Conservation (phyloP, 345 rosid genomes). For the Reutealis trisperma region DNA sequence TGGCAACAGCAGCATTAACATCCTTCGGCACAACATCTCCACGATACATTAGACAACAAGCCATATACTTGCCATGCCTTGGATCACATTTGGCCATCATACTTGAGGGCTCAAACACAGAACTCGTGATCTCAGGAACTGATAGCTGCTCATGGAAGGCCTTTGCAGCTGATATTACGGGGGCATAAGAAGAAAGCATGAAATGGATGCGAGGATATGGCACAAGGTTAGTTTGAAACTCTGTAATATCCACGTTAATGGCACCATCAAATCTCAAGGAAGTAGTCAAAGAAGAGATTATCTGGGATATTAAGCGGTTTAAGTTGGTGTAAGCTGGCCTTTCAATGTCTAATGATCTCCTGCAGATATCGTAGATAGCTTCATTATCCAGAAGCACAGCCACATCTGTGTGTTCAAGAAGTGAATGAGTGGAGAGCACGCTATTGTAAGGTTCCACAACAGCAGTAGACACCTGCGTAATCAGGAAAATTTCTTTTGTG, state of each 20-base stretch:
- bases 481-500: neutral
- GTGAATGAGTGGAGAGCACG: slow-evolving; percentile 80
- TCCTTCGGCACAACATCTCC: slow-evolving; percentile 86
- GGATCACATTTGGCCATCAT: slow-evolving; percentile 95
- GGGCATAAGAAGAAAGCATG: slow-evolving; percentile 88
- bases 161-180: slow-evolving; percentile 73
- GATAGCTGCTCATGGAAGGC: slow-evolving; percentile 83
- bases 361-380: slow-evolving; percentile 82
- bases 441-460: slow-evolving; percentile 88
- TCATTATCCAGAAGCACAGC: slow-evolving; percentile 78
- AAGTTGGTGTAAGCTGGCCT: slow-evolving; percentile 75
- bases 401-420: slow-evolving; percentile 83
- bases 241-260: slow-evolving; percentile 75
- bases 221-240: slow-evolving; percentile 82
- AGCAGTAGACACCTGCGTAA: slow-evolving; percentile 75
- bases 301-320: slow-evolving; percentile 75
- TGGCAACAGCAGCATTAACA: slow-evolving; percentile 73
- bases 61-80: slow-evolving; percentile 86
- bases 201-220: slow-evolving; percentile 86
- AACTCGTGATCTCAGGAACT: slow-evolving; percentile 72
- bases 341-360: slow-evolving; percentile 74
- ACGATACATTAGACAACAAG: slow-evolving; percentile 82
- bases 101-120: slow-evolving; percentile 77
- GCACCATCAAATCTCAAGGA: slow-evolving; percentile 87
- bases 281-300: slow-evolving; percentile 73